Base-by-base conservation (phyloP, 169 alveolate genomes). In the Plasmodium ovale region DNA sequence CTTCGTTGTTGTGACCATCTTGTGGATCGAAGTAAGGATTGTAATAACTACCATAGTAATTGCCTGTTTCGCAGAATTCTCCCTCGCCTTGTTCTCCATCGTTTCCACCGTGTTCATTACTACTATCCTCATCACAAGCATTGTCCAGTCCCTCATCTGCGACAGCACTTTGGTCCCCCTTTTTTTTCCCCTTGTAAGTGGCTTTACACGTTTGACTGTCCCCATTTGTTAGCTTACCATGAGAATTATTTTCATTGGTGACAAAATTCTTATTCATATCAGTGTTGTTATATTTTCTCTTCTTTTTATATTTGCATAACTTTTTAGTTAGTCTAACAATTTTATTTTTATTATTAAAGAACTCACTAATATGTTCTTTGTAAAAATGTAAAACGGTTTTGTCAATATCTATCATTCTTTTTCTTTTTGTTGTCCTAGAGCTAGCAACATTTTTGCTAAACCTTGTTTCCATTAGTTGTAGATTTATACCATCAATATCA, bases 371-470 rank as follows among this genome's bases (percentile, higher is more conserved):
- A 56, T 82, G 90, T 64, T 82, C 90, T 82, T 82, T 82, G 39
- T 82, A 82, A 65, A 65, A 82, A 56, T 82, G 90, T 29, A 82
- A 35, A 35, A 82, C 90, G 9, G 90, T 82, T 82, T 82, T 82
- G 21, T 82, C 90, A n/a, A 82, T 82, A 12, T 82, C 90, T 27
- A 82, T 82, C 90, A 82, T 82, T 69, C 90, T 82, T 82, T 82
- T 82, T 69, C 90, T 82, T 82, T 82, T 82, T 39, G 90, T 82
- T 25, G 90, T 82, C 33, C 90, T 65, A 6, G 90, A 82, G 71
- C 84, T 82, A 29, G 90, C 90, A 12, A 82, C 90, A 65, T 82
- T 82, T 82, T 82, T 82, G 47, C 90, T 82, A 23, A 82, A 82
- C 25, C 90, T 44, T 7, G 90, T 82, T 59, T 82, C 90, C 90